phyloP scores from a whole-genome alignment of 495 filamentous ascomycete genomes.

The Hypoxylon intermedium region DNA sequence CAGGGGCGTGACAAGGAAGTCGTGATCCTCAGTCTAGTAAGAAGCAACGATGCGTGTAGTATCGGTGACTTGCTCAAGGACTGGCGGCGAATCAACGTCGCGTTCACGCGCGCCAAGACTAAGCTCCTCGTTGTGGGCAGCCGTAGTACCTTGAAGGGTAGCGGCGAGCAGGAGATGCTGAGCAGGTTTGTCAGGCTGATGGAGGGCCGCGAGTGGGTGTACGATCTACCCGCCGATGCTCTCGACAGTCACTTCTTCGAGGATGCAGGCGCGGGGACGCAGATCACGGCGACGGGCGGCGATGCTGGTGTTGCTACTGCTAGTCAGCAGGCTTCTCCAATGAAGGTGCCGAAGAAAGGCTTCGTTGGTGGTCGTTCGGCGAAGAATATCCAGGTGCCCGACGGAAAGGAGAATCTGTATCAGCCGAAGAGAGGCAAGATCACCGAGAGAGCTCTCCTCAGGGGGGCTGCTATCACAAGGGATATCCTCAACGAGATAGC shows the following conservation, averaged over 20 bases:
- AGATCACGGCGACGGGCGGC: constrained; percentile 38
- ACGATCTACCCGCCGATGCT: constrained; percentile 69
- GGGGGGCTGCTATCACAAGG: constrained; percentile 51
- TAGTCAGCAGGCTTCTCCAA: constrained; percentile 6
- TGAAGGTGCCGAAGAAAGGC: constrained; percentile 27
- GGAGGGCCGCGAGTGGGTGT: constrained; percentile 74
- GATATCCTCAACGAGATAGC: constrained; percentile 60
- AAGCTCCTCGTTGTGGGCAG: constrained; percentile 90
- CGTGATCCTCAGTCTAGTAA: constrained; percentile 82
- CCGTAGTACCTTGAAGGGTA: constrained; percentile 69
- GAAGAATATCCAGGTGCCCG: constrained; percentile 7
- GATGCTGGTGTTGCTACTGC: not conserved
- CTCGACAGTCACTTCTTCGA: constrained; percentile 73
- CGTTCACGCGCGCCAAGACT: constrained; percentile 86
- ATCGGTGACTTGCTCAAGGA: constrained; percentile 91
- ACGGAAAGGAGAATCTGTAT: constrained; percentile 44
- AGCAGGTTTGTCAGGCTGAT: constrained; percentile 76
- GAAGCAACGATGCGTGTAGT: constrained; percentile 77
- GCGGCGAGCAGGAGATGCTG: constrained; percentile 75
- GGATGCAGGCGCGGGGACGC: constrained; percentile 48
- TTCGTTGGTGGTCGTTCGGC: constrained; percentile 4
- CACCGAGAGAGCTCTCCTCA: constrained; percentile 48
- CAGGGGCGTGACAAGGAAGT: constrained; percentile 96
- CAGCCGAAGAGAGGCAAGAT: constrained; percentile 47
- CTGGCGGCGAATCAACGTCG: constrained; percentile 93